phyloP scores from a whole-genome alignment of 2,329 filamentous ascomycete genomes.

The Penicillium sp. region DNA sequence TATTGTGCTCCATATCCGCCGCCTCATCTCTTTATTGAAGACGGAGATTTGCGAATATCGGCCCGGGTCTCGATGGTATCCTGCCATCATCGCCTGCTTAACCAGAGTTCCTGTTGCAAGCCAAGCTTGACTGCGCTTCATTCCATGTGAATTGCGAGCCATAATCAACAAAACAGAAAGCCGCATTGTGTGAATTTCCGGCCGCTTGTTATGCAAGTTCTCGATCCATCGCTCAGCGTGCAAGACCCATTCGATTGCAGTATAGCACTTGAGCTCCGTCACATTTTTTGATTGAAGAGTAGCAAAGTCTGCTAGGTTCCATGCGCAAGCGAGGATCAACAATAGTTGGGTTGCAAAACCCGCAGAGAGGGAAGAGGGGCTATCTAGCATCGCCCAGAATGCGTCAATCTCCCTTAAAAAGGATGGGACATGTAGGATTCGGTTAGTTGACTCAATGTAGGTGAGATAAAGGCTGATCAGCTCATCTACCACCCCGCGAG shows the following conservation, averaged over 20 bases:
- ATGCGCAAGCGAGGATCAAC: conserved; percentile 40
- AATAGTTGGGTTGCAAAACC: conserved; percentile 40
- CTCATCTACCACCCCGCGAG: conserved; percentile 37
- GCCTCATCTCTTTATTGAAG: conserved; percentile 50
- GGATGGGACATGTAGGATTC: conserved; percentile 43
- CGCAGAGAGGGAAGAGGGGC: conserved; percentile 28
- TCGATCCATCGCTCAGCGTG: conserved; percentile 90
- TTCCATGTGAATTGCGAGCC: conserved; percentile 52
- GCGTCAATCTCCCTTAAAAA: conserved; percentile 41
- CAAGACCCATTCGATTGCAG: conserved; percentile 68
- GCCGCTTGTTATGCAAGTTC: conserved; percentile 65
- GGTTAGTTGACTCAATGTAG: conserved; percentile 42
- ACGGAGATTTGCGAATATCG: conserved; percentile 35
- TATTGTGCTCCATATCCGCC: conserved; percentile 59
- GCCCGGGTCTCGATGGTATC: conserved; percentile 50
- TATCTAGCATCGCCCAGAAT: conserved; percentile 35
- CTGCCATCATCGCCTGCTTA: conserved; percentile 54
- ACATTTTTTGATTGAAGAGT: conserved; percentile 31
- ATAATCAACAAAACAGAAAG: conserved; percentile 54
- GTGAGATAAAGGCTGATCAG: conserved; percentile 41
- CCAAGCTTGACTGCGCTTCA: conserved; percentile 58
- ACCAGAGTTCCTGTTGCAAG: conserved; percentile 53
- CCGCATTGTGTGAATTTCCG: conserved; percentile 53
- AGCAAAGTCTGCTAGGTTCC: conserved; percentile 36
- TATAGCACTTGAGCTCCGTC: conserved; percentile 30